Base-by-base conservation (phyloP, 2,329 filamentous ascomycete species). In the Colletotrichum tropicicola region DNA sequence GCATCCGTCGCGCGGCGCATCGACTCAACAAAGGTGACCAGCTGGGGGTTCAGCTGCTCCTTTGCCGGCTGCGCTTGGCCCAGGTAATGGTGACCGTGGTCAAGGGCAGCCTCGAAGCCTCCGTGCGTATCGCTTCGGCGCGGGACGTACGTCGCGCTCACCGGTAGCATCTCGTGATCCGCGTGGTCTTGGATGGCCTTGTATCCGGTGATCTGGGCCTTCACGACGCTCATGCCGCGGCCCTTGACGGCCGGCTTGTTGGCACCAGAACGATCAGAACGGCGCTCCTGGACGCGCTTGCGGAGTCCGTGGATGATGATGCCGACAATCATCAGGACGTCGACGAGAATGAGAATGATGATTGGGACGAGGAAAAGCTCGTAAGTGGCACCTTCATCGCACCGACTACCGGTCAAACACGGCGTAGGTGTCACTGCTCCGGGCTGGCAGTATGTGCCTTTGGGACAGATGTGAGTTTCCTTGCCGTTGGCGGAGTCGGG, bases 1-100 rank as follows among this genome's bases (percentile, higher is more conserved):
- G 81, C 83, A 32, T 84, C 82, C 2, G 85, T 83, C 17, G 83
- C 83, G 66, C 77, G 82, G 21, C 80, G 79, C 77, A 87, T 83
- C 1, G 84, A 87, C 44, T 83, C 79, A 23, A 87, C 79, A 68
- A 87, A 87, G 0, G 78, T 75, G 35, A 79, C 77, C 17, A 87
- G 78, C 68, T 85, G 76, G 0, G 74, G 73, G 17, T 74, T 73
- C 30, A 78, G 70, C 49, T 66, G 74, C 28, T 72, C 72, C 43
- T 76, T 76, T 0, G 49, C 27, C 13, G 59, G 60, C 5, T 49
- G 54, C 12, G 44, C 19, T 53, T 74, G 70, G 15, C 73, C 67
- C 13, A 75, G 70, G 7, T 23, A 28, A 8, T 37, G 43, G 5
- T 51, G 37, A 37, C 72, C 71, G 47, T 75, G 69, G 15, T 74